These are phyloP conservation scores for Aspergillus awamori DNA, from an alignment of 2,329 filamentous ascomycete genomes.

Conservation along the genomic window DNA sequence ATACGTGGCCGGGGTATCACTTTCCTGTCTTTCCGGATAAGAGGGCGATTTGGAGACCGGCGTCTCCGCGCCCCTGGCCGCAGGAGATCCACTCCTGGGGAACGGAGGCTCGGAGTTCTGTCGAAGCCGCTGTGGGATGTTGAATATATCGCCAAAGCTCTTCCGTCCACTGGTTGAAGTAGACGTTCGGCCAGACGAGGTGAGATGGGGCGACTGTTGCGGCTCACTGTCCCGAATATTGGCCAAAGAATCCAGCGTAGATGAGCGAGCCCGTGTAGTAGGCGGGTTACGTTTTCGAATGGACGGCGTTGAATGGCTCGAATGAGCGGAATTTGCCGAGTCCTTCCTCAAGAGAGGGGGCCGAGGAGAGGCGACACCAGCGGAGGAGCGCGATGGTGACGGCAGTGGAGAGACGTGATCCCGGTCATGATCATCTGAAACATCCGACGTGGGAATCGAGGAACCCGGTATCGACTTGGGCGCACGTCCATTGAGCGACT, in stretches of 20 bases:
- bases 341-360: conserved; percentile 59
- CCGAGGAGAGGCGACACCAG: conserved; percentile 52
- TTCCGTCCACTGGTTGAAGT: conserved; percentile 83
- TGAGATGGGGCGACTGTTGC: conserved; percentile 65
- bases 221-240: conserved; percentile 72
- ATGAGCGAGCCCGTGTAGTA: conserved; percentile 72
- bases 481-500: conserved; percentile 19
- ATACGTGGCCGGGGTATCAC: conserved; percentile 89
- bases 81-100: conserved; percentile 66
- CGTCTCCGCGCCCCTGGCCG: conserved; percentile 63
- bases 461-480: conserved; percentile 27
- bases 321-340: conserved; percentile 68
- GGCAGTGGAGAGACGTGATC: conserved; percentile 44
- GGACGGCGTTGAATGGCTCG: conserved; percentile 60
- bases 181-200: conserved; percentile 66
- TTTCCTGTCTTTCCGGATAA: conserved; percentile 78
- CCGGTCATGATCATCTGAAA: conserved; percentile 32
- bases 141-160: conserved; percentile 89
- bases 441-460: conserved; percentile 25
- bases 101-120: conserved; percentile 75
- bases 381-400: conserved; percentile 56
- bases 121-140: conserved; percentile 71
- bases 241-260: conserved; percentile 82
- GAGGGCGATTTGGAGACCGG: conserved; percentile 69
- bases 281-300: conserved; percentile 57